Percentiles rank a stretch among this genome's conserved stretches.
Conservation (phyloP, 2,329 filamentous ascomycete genomes). For the Trichoderma lentiforme region DNA sequence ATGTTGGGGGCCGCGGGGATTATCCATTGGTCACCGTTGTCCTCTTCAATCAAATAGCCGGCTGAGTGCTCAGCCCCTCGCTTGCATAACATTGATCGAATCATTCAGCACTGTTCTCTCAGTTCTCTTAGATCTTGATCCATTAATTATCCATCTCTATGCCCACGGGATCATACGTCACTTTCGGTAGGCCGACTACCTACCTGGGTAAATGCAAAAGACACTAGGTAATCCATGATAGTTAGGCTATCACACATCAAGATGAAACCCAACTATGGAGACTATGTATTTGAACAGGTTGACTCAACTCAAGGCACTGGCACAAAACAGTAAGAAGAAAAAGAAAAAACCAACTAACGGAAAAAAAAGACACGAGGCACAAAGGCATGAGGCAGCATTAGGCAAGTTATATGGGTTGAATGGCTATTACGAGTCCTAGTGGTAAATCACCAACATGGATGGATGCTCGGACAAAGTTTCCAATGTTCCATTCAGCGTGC, state of each 20-base stretch:
- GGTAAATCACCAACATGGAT: not conserved
- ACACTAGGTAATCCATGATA: not conserved
- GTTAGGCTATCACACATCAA: not conserved
- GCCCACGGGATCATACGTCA: not conserved
- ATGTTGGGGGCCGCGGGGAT: not conserved
- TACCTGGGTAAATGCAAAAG: not conserved
- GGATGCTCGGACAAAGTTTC: constrained; percentile 4
- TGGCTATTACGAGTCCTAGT: not conserved
- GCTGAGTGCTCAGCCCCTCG: not conserved
- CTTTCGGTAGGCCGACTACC: not conserved
- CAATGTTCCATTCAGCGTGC: not conserved
- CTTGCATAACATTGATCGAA: not conserved
- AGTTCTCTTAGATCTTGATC: not conserved
- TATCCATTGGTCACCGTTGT: not conserved
- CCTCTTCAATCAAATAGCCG: not conserved
- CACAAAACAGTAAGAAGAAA: not conserved
- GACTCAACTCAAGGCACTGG: not conserved
- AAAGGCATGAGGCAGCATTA: not conserved
- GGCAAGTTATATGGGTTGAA: not conserved
- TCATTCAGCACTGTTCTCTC: not conserved
- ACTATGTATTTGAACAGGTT: not conserved
- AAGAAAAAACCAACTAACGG: not conserved
- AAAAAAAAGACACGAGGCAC: not conserved
- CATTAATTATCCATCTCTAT: not conserved
- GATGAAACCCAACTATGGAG: not conserved